Conservation (phyloP, 371 early-diverging fungal genomes). For the Sporodiniella umbellata region DNA sequence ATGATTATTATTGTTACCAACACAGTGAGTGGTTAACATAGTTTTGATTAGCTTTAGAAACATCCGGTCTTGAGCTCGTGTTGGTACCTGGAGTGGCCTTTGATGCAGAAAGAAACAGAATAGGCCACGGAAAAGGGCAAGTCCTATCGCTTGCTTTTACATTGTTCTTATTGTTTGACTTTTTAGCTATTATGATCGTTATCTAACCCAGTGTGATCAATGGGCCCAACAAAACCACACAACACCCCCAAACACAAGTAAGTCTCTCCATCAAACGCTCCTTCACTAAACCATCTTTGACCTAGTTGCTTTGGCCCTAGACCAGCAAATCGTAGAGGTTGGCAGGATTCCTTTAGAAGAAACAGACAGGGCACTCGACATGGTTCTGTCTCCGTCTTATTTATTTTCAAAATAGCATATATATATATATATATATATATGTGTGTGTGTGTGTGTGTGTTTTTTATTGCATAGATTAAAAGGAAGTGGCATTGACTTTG, state of each 20-base stretch:
- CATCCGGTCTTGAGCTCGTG: slow-evolving; percentile 58
- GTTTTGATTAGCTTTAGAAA: slow-evolving; percentile 42
- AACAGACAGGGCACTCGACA: slow-evolving; percentile 39
- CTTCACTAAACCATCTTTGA: not conserved
- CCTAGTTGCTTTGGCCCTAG: slow-evolving; percentile 56
- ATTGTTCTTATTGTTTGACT: not conserved
- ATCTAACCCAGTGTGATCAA: slow-evolving; percentile 24
- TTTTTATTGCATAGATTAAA: slow-evolving; percentile 17
- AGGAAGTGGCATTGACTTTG: slow-evolving; percentile 40
- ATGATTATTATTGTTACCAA: no score
- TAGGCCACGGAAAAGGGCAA: slow-evolving; percentile 77
- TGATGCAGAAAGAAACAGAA: slow-evolving; percentile 56
- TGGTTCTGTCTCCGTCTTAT: slow-evolving; percentile 28
- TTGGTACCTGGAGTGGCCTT: slow-evolving; percentile 71
- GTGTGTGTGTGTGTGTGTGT: no score
- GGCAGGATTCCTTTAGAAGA: slow-evolving; percentile 37
- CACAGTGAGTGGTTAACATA: no score
- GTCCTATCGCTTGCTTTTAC: not conserved
- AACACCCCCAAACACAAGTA: slow-evolving; percentile 30
- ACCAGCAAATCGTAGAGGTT: slow-evolving; percentile 50
- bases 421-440: no score
- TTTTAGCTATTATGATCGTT: slow-evolving; percentile 42
- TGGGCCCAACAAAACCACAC: slow-evolving; percentile 27
- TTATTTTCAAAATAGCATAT: slow-evolving; percentile 15
- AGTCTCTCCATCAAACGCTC: not conserved